A percentile compares a stretch with the other conserved stretches of the same genome.
Conservation (phyloP, 2,329 filamentous ascomycete species). For the Paraphaeosphaeria minitans region DNA sequence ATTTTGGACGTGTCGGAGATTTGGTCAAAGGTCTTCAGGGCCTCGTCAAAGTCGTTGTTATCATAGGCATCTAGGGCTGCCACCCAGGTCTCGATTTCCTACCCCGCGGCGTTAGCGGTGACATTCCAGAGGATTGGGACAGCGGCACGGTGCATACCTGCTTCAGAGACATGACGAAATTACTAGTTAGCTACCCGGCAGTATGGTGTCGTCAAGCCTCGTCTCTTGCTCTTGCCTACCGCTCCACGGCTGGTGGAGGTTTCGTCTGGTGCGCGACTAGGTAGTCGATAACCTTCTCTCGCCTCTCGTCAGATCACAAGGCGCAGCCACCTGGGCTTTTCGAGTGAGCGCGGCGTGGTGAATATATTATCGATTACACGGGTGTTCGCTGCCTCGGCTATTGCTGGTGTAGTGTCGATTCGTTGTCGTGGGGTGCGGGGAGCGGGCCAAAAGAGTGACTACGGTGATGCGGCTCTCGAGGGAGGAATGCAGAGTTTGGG, state of each 20-base stretch:
- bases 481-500: slow-evolving; percentile 24
- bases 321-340: slow-evolving; percentile 40
- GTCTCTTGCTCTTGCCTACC: slow-evolving; percentile 26
- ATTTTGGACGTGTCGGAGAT: slow-evolving; percentile 98
- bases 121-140: slow-evolving; percentile 15
- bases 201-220: slow-evolving; percentile 49
- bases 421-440: neutral
- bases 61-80: slow-evolving; percentile 89
- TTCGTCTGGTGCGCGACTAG: slow-evolving; percentile 29
- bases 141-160: slow-evolving; percentile 43
- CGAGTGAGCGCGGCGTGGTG: slow-evolving; percentile 18
- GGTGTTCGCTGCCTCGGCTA: slow-evolving; percentile 16
- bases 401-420: slow-evolving; percentile 21
- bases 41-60: slow-evolving; percentile 94
- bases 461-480: slow-evolving; percentile 24
- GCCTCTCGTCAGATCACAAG: slow-evolving; percentile 18
- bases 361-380: slow-evolving; percentile 19
- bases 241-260: slow-evolving; percentile 31
- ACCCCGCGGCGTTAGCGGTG: slow-evolving; percentile 32
- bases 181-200: slow-evolving; percentile 45
- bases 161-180: slow-evolving; percentile 56
- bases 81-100: slow-evolving; percentile 99
- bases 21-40: slow-evolving; percentile 79
- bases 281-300: slow-evolving; percentile 20
- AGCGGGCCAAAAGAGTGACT: slow-evolving; percentile 24